A percentile compares a stretch with the other conserved stretches of the same genome.
Evolutionary conservation across 176 grass and related monocot genomes (phyloP).

Genomic region (Oryza longistaminata): DNA sequence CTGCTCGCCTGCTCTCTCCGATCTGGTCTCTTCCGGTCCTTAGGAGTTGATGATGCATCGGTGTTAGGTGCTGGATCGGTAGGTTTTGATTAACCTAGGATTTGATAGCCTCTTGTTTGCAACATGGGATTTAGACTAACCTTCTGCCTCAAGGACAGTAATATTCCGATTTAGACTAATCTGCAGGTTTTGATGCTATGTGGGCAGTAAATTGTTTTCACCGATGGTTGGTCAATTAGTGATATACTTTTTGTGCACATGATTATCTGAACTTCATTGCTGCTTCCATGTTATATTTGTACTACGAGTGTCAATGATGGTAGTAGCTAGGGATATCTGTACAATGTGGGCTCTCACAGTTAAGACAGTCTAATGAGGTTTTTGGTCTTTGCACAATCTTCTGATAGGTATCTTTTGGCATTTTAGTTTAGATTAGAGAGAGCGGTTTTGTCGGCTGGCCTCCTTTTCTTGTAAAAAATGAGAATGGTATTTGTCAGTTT

Average conservation of each 20-base stretch:
- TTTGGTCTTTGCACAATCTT: not conserved
- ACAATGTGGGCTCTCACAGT: too few relatives aligned
- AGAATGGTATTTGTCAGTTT: not conserved
- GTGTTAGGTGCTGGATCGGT: not conserved
- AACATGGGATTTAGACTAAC: not conserved
- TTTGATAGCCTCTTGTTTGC: not conserved
- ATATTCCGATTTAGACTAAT: not conserved
- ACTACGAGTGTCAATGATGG: not conserved
- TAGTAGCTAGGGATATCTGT: not conserved
- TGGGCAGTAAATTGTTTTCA: not conserved
- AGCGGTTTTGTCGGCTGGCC: not conserved
- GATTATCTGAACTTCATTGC: not conserved
- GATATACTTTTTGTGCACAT: not conserved
- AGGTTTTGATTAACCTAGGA: slow-evolving; percentile 10
- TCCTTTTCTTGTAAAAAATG: not conserved
- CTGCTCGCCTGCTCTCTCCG: not conserved
- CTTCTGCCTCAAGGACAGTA: not conserved
- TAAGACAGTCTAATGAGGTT: too few relatives aligned
- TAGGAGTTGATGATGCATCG: not conserved
- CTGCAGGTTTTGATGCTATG: not conserved
- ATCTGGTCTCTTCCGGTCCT: not conserved
- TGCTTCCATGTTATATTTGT: not conserved
- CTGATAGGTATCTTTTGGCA: not conserved
- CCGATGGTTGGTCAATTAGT: not conserved
- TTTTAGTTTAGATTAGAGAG: not conserved